Evolutionary conservation across 2,329 filamentous ascomycete species (phyloP).

Genomic region (Fusarium agapanthi): DNA sequence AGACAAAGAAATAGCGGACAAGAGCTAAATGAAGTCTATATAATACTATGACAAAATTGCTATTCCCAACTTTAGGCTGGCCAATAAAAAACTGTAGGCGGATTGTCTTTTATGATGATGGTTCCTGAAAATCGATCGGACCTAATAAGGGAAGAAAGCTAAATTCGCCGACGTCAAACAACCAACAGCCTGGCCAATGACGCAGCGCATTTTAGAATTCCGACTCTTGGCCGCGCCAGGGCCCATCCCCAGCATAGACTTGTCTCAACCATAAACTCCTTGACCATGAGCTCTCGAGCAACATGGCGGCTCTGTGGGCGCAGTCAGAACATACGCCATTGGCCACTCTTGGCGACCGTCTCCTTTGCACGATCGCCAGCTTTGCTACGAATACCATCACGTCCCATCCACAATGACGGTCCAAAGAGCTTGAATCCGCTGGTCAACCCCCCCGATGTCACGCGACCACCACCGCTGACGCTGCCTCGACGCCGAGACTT

Average conservation of each 20-base stretch:
- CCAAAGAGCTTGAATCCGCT: constrained; percentile 47
- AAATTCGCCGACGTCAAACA: constrained; percentile 15
- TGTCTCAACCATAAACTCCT: constrained; percentile 14
- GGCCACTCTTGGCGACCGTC: constrained; percentile 9
- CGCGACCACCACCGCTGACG: constrained; percentile 74
- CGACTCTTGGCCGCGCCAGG: constrained; percentile 26
- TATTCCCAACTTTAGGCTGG: not conserved
- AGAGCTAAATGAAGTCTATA: not conserved
- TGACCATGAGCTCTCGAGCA: constrained; percentile 46
- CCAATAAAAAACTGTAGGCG: not conserved
- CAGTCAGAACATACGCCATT: constrained; percentile 28
- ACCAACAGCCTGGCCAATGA: constrained; percentile 34
- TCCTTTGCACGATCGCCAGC: constrained; percentile 7
- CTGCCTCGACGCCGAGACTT: constrained; percentile 63
- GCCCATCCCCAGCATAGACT: constrained; percentile 16
- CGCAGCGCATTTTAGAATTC: constrained; percentile 31
- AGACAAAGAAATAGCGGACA: not conserved
- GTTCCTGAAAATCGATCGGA: constrained; percentile 23
- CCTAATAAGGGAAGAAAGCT: not conserved
- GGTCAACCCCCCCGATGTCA: constrained; percentile 77
- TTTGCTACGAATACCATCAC: constrained; percentile 19
- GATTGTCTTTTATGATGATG: not conserved
- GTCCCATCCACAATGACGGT: constrained; percentile 39
- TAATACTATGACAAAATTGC: not conserved
- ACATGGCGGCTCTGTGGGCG: constrained; percentile 45